phyloP scores from a whole-genome alignment of 805 yeast genomes.

The Candida pseudoglaebosa region DNA sequence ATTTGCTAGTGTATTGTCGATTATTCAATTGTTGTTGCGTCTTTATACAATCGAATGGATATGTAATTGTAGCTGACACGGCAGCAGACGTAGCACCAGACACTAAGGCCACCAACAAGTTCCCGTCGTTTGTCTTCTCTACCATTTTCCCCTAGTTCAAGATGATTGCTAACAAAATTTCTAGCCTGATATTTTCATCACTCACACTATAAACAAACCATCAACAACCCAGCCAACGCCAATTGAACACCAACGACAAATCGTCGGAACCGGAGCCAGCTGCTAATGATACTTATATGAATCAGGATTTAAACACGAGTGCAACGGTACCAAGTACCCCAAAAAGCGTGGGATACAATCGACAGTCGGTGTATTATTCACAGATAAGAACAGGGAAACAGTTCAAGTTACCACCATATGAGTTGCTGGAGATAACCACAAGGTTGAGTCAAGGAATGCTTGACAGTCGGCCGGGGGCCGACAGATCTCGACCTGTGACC shows the following conservation, averaged over 20 bases:
- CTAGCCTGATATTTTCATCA: background rate
- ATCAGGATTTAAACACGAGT: background rate
- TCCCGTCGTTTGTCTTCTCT: slow-evolving; percentile 17
- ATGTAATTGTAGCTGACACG: slow-evolving; percentile 57
- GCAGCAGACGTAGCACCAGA: slow-evolving; percentile 63
- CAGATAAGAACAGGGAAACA: background rate
- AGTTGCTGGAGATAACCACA: slow-evolving; percentile 8
- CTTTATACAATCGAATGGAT: slow-evolving; percentile 70
- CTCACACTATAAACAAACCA: background rate
- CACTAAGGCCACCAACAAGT: slow-evolving; percentile 52
- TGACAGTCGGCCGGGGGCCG: too few relatives aligned
- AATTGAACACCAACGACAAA: background rate
- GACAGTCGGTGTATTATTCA: background rate
- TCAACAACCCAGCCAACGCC: too few relatives aligned
- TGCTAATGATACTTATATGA: background rate
- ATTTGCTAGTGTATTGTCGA: slow-evolving; percentile 29
- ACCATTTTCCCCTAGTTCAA: background rate
- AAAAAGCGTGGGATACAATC: background rate
- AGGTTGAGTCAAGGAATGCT: slow-evolving; percentile 7
- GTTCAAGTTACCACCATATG: slow-evolving; percentile 11
- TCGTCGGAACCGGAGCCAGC: background rate
- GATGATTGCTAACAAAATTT: background rate
- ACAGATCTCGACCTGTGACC: slow-evolving; percentile 5
- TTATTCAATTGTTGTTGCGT: slow-evolving; percentile 61
- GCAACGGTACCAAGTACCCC: too few relatives aligned